Percentiles rank a stretch among this genome's conserved stretches.
Conservation (phyloP, 2,329 filamentous ascomycete genomes). For the Dothistroma pini region DNA sequence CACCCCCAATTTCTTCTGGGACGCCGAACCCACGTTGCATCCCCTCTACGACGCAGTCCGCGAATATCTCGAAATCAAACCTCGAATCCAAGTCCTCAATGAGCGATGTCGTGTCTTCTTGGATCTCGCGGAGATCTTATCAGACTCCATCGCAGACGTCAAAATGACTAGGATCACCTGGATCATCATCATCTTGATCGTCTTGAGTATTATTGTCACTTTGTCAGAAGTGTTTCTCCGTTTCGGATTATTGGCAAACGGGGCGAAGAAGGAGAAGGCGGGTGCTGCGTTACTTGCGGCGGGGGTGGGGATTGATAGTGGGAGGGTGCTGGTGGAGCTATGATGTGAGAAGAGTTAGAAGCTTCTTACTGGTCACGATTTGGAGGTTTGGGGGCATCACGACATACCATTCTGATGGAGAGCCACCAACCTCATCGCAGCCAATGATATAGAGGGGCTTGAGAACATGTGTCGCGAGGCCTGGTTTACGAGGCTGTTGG, state of each 20-base stretch:
- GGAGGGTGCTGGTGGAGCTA: constrained; percentile 4
- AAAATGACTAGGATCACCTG: constrained; percentile 97
- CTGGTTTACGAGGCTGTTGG: not conserved
- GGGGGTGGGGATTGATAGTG: constrained; percentile 1
- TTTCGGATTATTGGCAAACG: constrained; percentile 64
- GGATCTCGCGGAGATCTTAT: constrained; percentile 90
- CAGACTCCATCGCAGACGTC: constrained; percentile 84
- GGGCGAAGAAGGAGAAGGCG: constrained; percentile 15
- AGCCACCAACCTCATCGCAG: too few relatives aligned
- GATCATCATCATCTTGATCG: constrained; percentile 94
- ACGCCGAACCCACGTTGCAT: constrained; percentile 89
- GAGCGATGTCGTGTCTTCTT: constrained; percentile 95
- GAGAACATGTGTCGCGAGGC: too few relatives aligned
- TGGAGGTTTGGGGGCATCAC: too few relatives aligned
- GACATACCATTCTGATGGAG: too few relatives aligned
- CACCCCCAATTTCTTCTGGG: constrained; percentile 98
- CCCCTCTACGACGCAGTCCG: constrained; percentile 91
- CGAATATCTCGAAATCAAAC: constrained; percentile 96
- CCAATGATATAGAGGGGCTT: too few relatives aligned
- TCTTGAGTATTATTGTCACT: constrained; percentile 87
- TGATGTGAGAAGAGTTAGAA: not conserved
- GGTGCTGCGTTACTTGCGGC: constrained; percentile 9
- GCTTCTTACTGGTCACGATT: too few relatives aligned
- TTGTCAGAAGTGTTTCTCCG: constrained; percentile 83
- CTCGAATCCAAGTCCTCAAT: constrained; percentile 92